Percentiles rank a stretch among this genome's conserved stretches.
Evolutionary conservation across 2,329 filamentous ascomycete species (phyloP).

Genomic region (Beauveria medogensis): DNA sequence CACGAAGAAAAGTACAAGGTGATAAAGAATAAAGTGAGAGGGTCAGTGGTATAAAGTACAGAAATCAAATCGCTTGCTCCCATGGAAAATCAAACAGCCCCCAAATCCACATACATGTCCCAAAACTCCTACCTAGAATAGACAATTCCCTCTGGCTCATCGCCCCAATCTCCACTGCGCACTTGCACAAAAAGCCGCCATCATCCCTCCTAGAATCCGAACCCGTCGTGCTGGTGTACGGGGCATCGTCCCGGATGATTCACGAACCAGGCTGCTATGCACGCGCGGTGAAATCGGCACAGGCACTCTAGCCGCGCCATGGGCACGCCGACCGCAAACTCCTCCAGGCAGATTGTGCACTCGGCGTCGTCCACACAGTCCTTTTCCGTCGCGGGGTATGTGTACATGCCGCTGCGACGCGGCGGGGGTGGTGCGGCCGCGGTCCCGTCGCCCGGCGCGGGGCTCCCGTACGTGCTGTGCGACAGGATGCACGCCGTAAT

Average conservation of each 20-base stretch:
- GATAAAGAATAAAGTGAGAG: neutral
- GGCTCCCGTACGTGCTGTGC: constrained; percentile 42
- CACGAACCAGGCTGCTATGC: constrained; percentile 56
- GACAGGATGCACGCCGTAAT: constrained; percentile 49
- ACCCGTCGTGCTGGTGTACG: constrained; percentile 57
- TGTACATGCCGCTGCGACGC: constrained; percentile 53
- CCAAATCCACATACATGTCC: neutral
- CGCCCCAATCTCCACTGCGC: neutral
- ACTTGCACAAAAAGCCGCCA: neutral
- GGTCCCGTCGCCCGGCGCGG: constrained; percentile 20
- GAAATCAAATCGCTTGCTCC: constrained; percentile 4
- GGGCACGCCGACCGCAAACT: constrained; percentile 51
- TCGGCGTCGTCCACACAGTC: constrained; percentile 61
- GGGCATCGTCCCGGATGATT: constrained; percentile 56
- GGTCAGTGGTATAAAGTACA: neutral
- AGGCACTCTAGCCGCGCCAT: constrained; percentile 62
- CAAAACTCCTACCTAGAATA: neutral
- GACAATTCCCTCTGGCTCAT: too few species aligned
- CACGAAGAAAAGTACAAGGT: neutral
- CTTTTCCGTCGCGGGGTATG: constrained; percentile 58
- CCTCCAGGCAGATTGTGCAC: constrained; percentile 60
- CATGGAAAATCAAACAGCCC: neutral
- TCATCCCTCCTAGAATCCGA: constrained; percentile 35
- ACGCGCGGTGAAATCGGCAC: constrained; percentile 54
- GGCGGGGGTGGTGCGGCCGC: constrained; percentile 23